Conservation (phyloP, 2,329 filamentous ascomycete genomes). For the Didymella pomorum region DNA sequence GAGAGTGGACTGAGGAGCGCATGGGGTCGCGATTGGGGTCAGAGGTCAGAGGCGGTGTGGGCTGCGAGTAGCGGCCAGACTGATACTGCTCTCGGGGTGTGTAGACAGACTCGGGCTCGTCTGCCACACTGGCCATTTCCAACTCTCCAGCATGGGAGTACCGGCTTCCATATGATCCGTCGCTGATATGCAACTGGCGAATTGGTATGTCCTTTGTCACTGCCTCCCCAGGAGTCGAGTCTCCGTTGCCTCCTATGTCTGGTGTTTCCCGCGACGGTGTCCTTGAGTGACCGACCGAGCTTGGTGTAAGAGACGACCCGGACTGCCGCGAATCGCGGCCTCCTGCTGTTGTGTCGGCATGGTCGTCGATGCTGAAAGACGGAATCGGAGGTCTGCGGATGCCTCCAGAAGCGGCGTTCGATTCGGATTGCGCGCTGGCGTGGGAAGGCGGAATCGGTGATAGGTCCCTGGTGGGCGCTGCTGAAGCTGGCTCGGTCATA, state of each 20-base stretch:
- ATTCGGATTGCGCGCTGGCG: constrained; percentile 21
- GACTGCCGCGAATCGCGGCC: constrained; percentile 48
- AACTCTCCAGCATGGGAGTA: constrained; percentile 46
- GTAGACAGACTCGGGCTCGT: constrained; percentile 36
- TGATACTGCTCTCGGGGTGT: constrained; percentile 33
- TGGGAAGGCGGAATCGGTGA: constrained; percentile 38
- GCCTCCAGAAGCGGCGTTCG: constrained; percentile 13
- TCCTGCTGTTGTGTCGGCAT: constrained; percentile 38
- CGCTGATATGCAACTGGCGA: constrained; percentile 46
- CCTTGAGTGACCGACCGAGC: constrained; percentile 47
- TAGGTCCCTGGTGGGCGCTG: constrained; percentile 34
- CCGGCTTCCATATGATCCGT: constrained; percentile 42
- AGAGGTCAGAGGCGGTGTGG: constrained; percentile 36
- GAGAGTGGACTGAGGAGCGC: constrained; percentile 34
- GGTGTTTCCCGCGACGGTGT: constrained; percentile 47
- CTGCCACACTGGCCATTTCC: constrained; percentile 38
- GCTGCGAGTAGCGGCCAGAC: constrained; percentile 30
- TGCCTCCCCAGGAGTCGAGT: constrained; percentile 36
- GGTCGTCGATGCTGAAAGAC: constrained; percentile 44
- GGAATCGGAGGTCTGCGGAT: constrained; percentile 37
- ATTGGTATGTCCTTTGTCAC: constrained; percentile 47
- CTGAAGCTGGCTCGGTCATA: constrained; percentile 41
- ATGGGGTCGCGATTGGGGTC: constrained; percentile 37
- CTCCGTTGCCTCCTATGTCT: constrained; percentile 34
- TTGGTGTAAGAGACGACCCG: constrained; percentile 43